Evolutionary conservation across 2,329 filamentous ascomycete genomes (phyloP), one percentile per base, ranked within the genome.

Genomic region (Plectosphaerella cucumerina): DNA sequence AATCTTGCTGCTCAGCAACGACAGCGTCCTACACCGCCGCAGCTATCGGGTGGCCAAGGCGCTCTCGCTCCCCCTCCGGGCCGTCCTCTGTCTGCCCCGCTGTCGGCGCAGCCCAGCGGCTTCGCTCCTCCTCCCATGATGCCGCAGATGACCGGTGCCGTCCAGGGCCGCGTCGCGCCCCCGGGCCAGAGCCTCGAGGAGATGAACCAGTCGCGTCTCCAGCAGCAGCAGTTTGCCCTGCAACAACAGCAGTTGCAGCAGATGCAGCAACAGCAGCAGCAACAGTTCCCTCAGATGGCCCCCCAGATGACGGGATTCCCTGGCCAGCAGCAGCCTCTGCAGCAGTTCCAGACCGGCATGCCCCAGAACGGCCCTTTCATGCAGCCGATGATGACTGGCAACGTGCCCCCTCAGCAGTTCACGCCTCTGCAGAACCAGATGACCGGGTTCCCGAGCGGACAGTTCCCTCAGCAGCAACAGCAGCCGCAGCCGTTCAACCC

Each of bases 51-150:
- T 52, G 77, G 75, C 42, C 76, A 82, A 58, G 73, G 81, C 37
- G 82, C 83, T 17, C 75, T 96, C 35, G 81, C 92, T 55, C 90
- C 91, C 8, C 90, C 89, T 17, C 90, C 91, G 11, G 81, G 85
- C 48, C 81, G 94, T 54, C 87, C 94, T 8, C 78, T 94, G 12
- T 97, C 93, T 39, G 93, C 94, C 37, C 93, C 94, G 22, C 88
- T 90, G 65, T 88, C 90, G 49, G 86, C 82, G 47, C 87, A 87
- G 63, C 84, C 84, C 44, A 91, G 80, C 66, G 79, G 77, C 5
- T 94, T 95, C 65, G 80, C 81, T 8, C 81, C 87, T 17, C 84
- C 89, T 47, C 85, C 89, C 15, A 70, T 97, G 58, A 86, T 92
- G 65, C 85, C 90, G 48, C 93, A 97, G 65, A 81, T 92, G 68